Conservation (phyloP, 768 basidiomycete genomes). For the Russula sp. region DNA sequence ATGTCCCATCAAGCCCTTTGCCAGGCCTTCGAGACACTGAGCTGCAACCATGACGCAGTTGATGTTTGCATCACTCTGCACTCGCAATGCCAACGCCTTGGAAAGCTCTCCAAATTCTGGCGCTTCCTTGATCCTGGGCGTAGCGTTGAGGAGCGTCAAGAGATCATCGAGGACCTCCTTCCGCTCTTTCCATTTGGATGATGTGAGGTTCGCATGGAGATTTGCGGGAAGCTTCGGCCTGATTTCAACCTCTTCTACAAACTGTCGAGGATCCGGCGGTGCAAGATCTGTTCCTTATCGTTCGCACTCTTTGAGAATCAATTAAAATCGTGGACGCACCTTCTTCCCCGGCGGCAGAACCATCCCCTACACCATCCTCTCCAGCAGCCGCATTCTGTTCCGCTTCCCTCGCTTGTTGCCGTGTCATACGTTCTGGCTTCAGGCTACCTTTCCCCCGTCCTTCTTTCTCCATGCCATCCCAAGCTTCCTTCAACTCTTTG, state of each 20-base stretch:
- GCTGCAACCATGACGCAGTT: conserved; percentile 91
- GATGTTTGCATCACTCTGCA: conserved; percentile 89
- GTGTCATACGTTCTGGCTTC: conserved; percentile 75
- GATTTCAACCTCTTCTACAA: conserved; percentile 80
- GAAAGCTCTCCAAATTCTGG: conserved; percentile 71
- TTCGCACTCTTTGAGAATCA: conserved; percentile 7
- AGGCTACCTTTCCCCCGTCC: conserved; percentile 78
- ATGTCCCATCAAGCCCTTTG: conserved; percentile 66
- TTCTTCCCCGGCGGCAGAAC: conserved; percentile 35
- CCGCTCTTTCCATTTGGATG: conserved; percentile 97
- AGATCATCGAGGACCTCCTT: conserved; percentile 89
- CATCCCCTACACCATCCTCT: conserved; percentile 34
- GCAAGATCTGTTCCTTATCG: conserved; percentile 38
- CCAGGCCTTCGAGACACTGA: conserved; percentile 76
- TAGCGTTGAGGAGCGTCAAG: conserved; percentile 56
- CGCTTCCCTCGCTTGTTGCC: conserved; percentile 66
- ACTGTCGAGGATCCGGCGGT: conserved; percentile 66
- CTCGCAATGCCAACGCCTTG: conserved; percentile 69
- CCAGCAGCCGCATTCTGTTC: conserved; percentile 40
- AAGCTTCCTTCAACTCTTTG: conserved; percentile 90
- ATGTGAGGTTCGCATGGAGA: conserved; percentile 68
- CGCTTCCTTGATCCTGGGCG: conserved; percentile 74
- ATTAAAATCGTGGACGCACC: conserved; percentile 34
- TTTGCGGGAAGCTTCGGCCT: conserved; percentile 67
- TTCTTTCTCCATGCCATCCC: conserved; percentile 77